Conservation (phyloP, 1,284 basidiomycete genomes). For the Athelia sp. region DNA sequence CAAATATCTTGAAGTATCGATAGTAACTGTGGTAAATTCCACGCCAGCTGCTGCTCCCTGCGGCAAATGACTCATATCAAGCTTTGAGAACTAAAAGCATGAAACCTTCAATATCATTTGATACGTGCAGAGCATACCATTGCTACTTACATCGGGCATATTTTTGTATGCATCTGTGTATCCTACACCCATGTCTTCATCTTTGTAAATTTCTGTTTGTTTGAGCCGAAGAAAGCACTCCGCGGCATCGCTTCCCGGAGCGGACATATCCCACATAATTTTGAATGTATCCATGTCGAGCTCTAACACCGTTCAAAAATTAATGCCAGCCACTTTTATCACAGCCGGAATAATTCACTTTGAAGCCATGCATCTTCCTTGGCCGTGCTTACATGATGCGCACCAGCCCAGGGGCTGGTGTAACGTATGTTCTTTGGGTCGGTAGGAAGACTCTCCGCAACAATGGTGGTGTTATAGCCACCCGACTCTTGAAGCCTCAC, state of each 20-base stretch:
- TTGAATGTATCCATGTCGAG: constrained; percentile 70
- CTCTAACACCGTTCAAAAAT: constrained; percentile 29
- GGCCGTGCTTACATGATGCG: constrained; percentile 62
- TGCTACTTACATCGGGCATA: constrained; percentile 56
- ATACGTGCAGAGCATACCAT: not conserved
- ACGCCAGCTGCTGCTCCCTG: constrained; percentile 41
- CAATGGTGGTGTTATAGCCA: constrained; percentile 53
- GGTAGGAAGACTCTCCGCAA: constrained; percentile 62
- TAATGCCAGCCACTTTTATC: not conserved
- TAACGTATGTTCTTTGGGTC: constrained; percentile 66
- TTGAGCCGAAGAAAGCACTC: constrained; percentile 55
- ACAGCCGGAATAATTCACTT: constrained; percentile 28
- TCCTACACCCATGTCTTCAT: constrained; percentile 28
- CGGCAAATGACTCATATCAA: constrained; percentile 40
- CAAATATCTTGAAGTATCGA: constrained; percentile 66
- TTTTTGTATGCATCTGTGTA: constrained; percentile 36
- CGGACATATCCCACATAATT: constrained; percentile 66
- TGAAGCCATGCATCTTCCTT: constrained; percentile 43
- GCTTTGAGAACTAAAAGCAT: constrained; percentile 39
- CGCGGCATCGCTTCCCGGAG: constrained; percentile 43
- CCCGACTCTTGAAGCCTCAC: constrained; percentile 58
- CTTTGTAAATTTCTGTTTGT: constrained; percentile 56
- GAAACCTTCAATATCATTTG: constrained; percentile 1
- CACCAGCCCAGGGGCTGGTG: constrained; percentile 76
- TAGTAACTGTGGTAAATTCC: constrained; percentile 60